Evolutionary conservation across 306 rosid species (phyloP).

Genomic region (Morella rubra): DNA sequence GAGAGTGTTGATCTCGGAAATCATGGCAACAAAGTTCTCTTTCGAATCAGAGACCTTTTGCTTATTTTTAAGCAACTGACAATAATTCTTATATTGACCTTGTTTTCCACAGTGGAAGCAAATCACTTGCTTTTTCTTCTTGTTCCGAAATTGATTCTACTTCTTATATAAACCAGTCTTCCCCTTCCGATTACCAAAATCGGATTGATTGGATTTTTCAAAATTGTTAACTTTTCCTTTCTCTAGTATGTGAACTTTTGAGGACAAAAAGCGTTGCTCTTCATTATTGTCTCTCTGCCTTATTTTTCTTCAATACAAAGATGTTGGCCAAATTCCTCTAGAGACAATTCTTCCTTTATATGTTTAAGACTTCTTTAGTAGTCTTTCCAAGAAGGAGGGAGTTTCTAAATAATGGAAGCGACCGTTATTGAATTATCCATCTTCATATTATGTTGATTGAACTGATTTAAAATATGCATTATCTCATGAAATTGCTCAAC

Average conservation of each 20-base stretch:
- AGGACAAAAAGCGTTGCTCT: too few relatives aligned
- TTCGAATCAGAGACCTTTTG: too few relatives aligned
- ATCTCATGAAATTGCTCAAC: background rate
- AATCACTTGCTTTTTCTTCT: too few relatives aligned
- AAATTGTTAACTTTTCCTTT: too few relatives aligned
- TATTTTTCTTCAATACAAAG: background rate
- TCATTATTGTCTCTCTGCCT: too few relatives aligned
- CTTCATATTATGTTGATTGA: background rate
- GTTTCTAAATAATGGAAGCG: slow-evolving; percentile 6
- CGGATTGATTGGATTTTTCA: too few relatives aligned
- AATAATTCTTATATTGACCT: background rate
- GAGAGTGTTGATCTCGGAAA: background rate
- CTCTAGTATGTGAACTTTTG: too few relatives aligned
- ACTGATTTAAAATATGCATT: background rate
- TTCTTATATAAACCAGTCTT: too few relatives aligned
- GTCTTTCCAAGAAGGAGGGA: slow-evolving; percentile 12
- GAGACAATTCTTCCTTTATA: slow-evolving; percentile 5
- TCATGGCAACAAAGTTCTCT: too few relatives aligned
- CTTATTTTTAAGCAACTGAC: background rate
- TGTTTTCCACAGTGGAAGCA: background rate
- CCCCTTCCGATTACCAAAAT: too few relatives aligned
- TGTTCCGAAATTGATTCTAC: too few relatives aligned
- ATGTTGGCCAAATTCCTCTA: background rate
- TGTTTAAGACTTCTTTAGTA: slow-evolving; percentile 9
- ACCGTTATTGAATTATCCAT: slow-evolving; percentile 1